Percentiles rank a stretch among this genome's conserved stretches.
Conservation (phyloP, 2,329 filamentous ascomycete genomes). For the Penicillium hesseltinei region DNA sequence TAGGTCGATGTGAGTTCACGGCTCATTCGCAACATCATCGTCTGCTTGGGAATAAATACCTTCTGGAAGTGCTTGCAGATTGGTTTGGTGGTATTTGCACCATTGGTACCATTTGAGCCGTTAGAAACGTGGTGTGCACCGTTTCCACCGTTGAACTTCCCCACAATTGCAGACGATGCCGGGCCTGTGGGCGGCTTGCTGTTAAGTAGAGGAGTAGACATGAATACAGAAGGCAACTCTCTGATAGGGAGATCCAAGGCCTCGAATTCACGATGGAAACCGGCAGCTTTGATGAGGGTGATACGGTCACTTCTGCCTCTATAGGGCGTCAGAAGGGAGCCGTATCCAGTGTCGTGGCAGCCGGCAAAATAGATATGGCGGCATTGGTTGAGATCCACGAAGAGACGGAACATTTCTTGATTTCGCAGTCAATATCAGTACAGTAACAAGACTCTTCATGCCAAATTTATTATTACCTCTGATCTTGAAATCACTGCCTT, state of each 20-base stretch:
- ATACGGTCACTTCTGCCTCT: slow-evolving; percentile 51
- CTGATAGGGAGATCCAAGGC: slow-evolving; percentile 52
- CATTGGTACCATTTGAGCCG: slow-evolving; percentile 2
- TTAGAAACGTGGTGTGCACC: slow-evolving; percentile 3
- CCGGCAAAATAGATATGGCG: slow-evolving; percentile 64
- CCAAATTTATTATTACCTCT: slow-evolving; percentile 42
- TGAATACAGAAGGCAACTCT: slow-evolving; percentile 55
- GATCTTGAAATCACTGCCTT: slow-evolving; percentile 61
- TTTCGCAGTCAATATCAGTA: slow-evolving; percentile 3
- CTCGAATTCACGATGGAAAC: slow-evolving; percentile 54
- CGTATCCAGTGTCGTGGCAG: slow-evolving; percentile 60
- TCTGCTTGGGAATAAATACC: slow-evolving; percentile 13
- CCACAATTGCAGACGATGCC: background rate
- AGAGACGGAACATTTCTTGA: slow-evolving; percentile 45
- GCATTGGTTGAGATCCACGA: slow-evolving; percentile 59
- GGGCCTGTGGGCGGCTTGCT: slow-evolving; percentile 9
- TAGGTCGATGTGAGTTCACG: slow-evolving; percentile 12
- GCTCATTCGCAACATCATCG: too few relatives aligned
- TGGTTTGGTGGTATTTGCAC: slow-evolving; percentile 14
- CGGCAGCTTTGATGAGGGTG: slow-evolving; percentile 55
- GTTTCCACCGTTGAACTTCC: slow-evolving; percentile 12
- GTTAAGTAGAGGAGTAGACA: slow-evolving; percentile 38
- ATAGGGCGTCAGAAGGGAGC: slow-evolving; percentile 56
- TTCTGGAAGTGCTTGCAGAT: slow-evolving; percentile 37
- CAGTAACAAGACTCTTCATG: slow-evolving; percentile 14